phyloP scores from a whole-genome alignment of 2,329 filamentous ascomycete species.

The Phyllosticta citribraziliensis region DNA sequence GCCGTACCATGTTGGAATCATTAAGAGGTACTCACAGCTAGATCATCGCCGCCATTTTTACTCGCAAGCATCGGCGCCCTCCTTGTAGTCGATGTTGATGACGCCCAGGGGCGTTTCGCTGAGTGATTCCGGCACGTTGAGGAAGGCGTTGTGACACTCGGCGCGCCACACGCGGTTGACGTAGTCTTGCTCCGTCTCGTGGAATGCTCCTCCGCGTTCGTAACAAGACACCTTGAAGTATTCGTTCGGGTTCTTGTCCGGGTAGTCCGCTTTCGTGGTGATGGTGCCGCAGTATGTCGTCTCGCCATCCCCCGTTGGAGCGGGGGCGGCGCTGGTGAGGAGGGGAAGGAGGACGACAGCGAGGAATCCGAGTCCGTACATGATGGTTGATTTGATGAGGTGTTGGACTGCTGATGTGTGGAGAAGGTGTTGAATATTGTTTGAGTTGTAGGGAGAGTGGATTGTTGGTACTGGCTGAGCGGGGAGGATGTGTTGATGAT shows the following conservation, averaged over 20 bases:
- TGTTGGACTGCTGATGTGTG: background rate
- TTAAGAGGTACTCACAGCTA: background rate
- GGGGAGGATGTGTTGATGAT: too few relatives aligned
- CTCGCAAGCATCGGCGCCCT: background rate
- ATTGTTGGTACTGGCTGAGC: background rate
- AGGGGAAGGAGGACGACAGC: background rate
- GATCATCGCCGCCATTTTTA: background rate
- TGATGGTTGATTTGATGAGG: background rate
- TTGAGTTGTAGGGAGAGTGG: background rate
- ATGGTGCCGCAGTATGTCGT: background rate
- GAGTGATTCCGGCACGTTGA: background rate
- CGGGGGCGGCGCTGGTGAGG: background rate
- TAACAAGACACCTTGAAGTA: background rate
- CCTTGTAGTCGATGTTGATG: background rate
- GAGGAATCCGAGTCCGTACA: background rate
- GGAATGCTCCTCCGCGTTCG: too few relatives aligned
- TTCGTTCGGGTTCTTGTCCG: background rate
- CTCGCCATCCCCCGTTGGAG: background rate
- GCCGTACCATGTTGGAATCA: background rate
- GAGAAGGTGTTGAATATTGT: background rate
- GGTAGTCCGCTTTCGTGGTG: background rate
- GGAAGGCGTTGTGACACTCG: background rate
- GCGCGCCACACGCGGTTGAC: background rate
- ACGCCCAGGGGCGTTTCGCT: background rate
- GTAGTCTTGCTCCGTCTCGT: background rate